These are phyloP conservation scores for Simmondsia chinensis DNA, from an alignment of 148 eudicot species.

Conservation along the genomic window DNA sequence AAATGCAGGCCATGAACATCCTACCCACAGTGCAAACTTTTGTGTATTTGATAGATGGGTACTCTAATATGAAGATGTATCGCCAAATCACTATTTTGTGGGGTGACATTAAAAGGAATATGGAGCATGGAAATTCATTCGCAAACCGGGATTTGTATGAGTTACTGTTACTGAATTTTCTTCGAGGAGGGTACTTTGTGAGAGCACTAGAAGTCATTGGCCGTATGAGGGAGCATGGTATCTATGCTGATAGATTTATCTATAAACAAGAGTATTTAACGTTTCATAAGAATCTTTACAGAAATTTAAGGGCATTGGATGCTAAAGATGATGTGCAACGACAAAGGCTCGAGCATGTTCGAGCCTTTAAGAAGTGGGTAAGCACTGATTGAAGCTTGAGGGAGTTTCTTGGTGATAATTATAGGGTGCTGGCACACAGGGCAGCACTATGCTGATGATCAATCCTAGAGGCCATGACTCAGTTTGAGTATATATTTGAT, in stretches of 20 bases:
- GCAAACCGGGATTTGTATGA: slow-evolving; percentile 65
- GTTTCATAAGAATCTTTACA: slow-evolving; percentile 65
- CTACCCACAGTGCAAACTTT: slow-evolving; percentile 50
- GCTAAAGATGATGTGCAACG: slow-evolving; percentile 68
- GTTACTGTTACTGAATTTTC: slow-evolving; percentile 49
- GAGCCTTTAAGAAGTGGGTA: slow-evolving; percentile 69
- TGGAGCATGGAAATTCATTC: slow-evolving; percentile 26
- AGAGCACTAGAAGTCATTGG: slow-evolving; percentile 71
- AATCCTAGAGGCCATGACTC: no score
- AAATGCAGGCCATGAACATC: slow-evolving; percentile 47
- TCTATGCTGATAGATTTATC: slow-evolving; percentile 64
- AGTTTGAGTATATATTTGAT: no score
- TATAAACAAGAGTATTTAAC: slow-evolving; percentile 55
- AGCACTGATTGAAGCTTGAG: slow-evolving; percentile 32
- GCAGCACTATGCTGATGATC: no score
- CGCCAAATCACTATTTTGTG: slow-evolving; percentile 75
- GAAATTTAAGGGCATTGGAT: slow-evolving; percentile 41
- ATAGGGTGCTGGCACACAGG: no score
- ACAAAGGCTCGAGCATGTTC: slow-evolving; percentile 66
- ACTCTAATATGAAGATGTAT: slow-evolving; percentile 56
- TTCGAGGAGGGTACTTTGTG: slow-evolving; percentile 92
- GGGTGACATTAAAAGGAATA: slow-evolving; percentile 79
- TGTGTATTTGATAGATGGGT: slow-evolving; percentile 41
- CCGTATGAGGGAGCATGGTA: slow-evolving; percentile 42
- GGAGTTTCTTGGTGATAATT: no score